These are phyloP conservation scores for Colletotrichum somersetense DNA, from an alignment of 2,329 filamentous ascomycete genomes.

Conservation along the genomic window DNA sequence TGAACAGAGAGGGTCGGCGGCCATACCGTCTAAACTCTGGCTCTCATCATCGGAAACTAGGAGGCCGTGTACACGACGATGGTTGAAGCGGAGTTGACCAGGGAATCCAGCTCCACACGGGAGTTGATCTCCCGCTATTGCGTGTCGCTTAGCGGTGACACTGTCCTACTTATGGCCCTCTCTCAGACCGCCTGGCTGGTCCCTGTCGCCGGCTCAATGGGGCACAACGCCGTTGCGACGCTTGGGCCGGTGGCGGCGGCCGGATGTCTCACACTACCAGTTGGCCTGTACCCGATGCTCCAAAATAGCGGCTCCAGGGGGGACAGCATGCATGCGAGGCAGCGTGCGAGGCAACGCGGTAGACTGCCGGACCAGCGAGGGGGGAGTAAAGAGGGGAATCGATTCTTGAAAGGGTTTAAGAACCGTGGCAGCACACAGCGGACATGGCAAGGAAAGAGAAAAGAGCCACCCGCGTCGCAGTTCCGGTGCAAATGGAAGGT, in stretches of 20 bases:
- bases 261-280: conserved; percentile 31
- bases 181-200: conserved; percentile 37
- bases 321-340: background rate
- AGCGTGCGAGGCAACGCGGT: conserved; percentile 5
- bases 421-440: background rate
- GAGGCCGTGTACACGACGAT: conserved; percentile 15
- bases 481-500: conserved; percentile 20
- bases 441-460: background rate
- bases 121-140: conserved; percentile 39
- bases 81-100: conserved; percentile 22
- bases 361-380: background rate
- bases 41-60: conserved; percentile 6
- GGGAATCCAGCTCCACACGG: conserved; percentile 34
- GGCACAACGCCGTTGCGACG: conserved; percentile 32
- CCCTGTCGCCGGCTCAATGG: conserved; percentile 32
- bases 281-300: background rate
- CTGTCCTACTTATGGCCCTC: conserved; percentile 17
- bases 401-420: background rate
- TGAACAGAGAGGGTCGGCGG: conserved; percentile 6
- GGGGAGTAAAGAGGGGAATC: background rate
- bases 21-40: conserved; percentile 36
- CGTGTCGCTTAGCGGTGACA: conserved; percentile 25
- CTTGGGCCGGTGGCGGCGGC: conserved; percentile 34
- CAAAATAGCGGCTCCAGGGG: background rate
- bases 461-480: conserved; percentile 2